phyloP scores from a whole-genome alignment of 495 filamentous ascomycete genomes.

The Penicillium bovifimosum region DNA sequence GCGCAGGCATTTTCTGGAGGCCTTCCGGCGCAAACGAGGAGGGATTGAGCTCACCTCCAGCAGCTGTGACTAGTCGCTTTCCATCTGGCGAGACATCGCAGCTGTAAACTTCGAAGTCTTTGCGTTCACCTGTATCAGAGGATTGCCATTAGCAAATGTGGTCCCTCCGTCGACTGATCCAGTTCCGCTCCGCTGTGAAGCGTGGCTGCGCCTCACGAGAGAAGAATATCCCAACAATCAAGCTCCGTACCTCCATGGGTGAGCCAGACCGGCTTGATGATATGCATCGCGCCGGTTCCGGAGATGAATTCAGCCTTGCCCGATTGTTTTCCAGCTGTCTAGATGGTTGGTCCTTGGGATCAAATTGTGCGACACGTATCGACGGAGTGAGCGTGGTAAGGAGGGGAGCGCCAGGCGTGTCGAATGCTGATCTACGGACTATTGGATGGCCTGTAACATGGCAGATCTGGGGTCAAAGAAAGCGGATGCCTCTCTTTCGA shows the following conservation, averaged over 20 bases:
- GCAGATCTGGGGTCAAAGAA: not conserved
- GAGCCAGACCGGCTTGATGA: constrained; percentile 91
- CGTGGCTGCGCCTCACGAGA: not conserved
- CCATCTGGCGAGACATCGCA: constrained; percentile 96
- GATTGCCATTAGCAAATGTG: not conserved
- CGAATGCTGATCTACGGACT: not conserved
- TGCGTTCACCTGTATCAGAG: constrained; percentile 68
- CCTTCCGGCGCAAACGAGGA: not conserved
- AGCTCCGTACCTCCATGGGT: constrained; percentile 69
- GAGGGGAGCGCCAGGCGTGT: constrained; percentile 31
- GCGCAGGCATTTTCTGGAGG: not conserved
- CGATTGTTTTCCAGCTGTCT: not conserved
- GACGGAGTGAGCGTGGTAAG: not conserved
- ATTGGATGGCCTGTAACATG: not conserved
- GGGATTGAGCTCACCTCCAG: constrained; percentile 61
- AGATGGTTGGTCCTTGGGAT: not conserved
- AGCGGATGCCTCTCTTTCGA: not conserved
- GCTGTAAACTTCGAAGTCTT: constrained; percentile 95
- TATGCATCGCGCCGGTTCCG: constrained; percentile 57
- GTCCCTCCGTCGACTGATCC: not conserved
- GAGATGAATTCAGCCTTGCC: constrained; percentile 5
- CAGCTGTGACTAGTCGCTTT: constrained; percentile 82
- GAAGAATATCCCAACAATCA: constrained; percentile 12
- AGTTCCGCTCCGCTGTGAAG: not conserved
- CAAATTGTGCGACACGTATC: not conserved